A percentile compares a stretch with the other conserved stretches of the same genome.
Conservation (phyloP, 768 basidiomycete genomes). For the Gloeophyllum trabeum region DNA sequence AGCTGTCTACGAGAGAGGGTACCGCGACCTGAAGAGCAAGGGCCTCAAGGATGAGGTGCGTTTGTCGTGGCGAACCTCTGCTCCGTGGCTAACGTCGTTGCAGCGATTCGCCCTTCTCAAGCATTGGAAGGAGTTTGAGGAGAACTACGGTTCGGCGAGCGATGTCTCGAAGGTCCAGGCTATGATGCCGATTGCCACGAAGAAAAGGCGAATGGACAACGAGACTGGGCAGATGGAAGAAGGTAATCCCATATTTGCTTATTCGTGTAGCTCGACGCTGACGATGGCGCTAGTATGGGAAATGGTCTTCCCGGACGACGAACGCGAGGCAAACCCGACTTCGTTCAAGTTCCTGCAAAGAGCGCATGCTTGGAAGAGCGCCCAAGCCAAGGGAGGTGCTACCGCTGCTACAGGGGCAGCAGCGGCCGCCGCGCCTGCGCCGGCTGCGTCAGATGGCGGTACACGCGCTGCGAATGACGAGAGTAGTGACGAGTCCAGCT, state of each 20-base stretch:
- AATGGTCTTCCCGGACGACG: slow-evolving; percentile 93
- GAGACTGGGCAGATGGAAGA: slow-evolving; percentile 82
- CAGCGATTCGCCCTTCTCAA: slow-evolving; percentile 88
- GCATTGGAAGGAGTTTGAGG: slow-evolving; percentile 93
- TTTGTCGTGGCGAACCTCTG: background rate
- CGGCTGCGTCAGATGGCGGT: slow-evolving; percentile 1
- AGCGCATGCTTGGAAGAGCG: slow-evolving; percentile 82
- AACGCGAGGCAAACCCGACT: slow-evolving; percentile 84
- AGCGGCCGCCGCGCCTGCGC: slow-evolving; percentile 19
- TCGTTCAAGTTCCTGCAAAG: slow-evolving; percentile 94
- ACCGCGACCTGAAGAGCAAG: slow-evolving; percentile 75
- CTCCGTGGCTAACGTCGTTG: slow-evolving; percentile 2
- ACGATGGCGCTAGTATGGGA: slow-evolving; percentile 65
- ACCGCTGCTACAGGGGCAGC: slow-evolving; percentile 32
- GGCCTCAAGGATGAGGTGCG: slow-evolving; percentile 82
- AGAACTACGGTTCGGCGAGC: slow-evolving; percentile 59
- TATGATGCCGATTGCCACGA: slow-evolving; percentile 90
- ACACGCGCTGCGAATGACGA: slow-evolving; percentile 15
- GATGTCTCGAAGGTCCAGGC: slow-evolving; percentile 75
- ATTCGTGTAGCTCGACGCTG: slow-evolving; percentile 1
- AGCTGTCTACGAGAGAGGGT: slow-evolving; percentile 76
- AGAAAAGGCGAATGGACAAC: slow-evolving; percentile 72
- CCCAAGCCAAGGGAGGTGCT: slow-evolving; percentile 29
- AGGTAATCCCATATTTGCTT: slow-evolving; percentile 35
- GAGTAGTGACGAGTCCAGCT: slow-evolving; percentile 44